Base-by-base conservation (phyloP, 768 basidiomycete genomes). In the Termitomyces sp. region DNA sequence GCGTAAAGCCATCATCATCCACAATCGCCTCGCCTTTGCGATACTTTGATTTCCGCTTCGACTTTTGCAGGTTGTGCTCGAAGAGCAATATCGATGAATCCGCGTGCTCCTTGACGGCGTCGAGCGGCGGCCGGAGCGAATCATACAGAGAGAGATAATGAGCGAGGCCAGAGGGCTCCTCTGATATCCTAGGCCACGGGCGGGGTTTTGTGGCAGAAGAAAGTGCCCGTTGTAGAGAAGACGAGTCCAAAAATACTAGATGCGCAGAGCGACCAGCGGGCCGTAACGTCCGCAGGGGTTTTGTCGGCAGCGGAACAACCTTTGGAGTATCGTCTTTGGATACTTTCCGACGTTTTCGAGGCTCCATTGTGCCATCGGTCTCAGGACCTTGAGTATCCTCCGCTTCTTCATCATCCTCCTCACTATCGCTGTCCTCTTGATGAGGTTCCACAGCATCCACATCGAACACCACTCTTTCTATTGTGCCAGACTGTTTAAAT, bases 1-100 rank as follows among this genome's bases (percentile, higher is more conserved):
- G 82, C 12, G 93, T 96, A 70, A 96, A 98, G 2, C 94, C 94
- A 60, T 98, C 94, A 59, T 90, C 93, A 69, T 98, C 94, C 44
- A 96, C 90, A 56, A 96, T 79, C 6, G 90, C 92, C 65, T 93
- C 92, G 22, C 92, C 91, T 68, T 92, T 91, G 63, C 75, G 80
- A 66, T 89, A 91, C 67, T 83, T 78, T 24, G 84, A 82, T 66
- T 80, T 79, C 62, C 81, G 83, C 67, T 78, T 85, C 61, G 73
- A 73, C 70, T 82, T 84, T 30, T 82, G 81, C 42, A 81, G 73
- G 58, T 87, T 80, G 67, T 85, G 84, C 51, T 96, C 94, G 75
- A 84, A 94, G 26, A 83, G 74, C 33, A 80, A 84, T 70, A 96
- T 86, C 28, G 81, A 82, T 3, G 85, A 82, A 68, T 95, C 91